phyloP scores from a whole-genome alignment of 192 early-diverging fungal genomes.

The Coemansia sp. region DNA sequence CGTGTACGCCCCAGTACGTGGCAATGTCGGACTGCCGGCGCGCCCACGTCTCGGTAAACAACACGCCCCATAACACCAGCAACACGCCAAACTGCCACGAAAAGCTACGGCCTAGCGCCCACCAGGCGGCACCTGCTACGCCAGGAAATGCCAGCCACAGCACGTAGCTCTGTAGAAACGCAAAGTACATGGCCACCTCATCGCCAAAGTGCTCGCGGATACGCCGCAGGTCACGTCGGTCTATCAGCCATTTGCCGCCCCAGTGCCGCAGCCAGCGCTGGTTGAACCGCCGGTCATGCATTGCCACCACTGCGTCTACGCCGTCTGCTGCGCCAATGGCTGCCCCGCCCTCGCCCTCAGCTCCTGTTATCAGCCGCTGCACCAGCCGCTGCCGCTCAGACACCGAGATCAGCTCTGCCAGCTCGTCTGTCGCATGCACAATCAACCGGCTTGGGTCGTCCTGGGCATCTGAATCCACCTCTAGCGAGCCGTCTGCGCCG shows the following conservation, averaged over 20 bases:
- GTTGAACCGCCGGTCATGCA: conserved; percentile 80
- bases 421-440: conserved; percentile 8
- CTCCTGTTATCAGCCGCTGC: conserved; percentile 36
- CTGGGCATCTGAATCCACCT: conserved; percentile 36
- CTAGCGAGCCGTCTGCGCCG: conserved; percentile 16
- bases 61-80: conserved; percentile 66
- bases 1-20: conserved; percentile 69
- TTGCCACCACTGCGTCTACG: conserved; percentile 62
- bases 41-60: conserved; percentile 82
- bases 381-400: conserved; percentile 44
- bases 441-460: conserved; percentile 41
- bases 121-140: conserved; percentile 62
- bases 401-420: conserved; percentile 15
- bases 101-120: conserved; percentile 57
- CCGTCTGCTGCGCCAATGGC: conserved; percentile 51
- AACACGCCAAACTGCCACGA: conserved; percentile 65
- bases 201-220: conserved; percentile 87
- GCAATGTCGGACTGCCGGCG: conserved; percentile 72
- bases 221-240: conserved; percentile 65
- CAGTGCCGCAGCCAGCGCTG: conserved; percentile 80
- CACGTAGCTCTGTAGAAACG: conserved; percentile 88
- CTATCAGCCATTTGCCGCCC: conserved; percentile 78
- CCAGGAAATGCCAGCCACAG: conserved; percentile 71
- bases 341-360: conserved; percentile 34
- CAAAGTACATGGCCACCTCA: conserved; percentile 92